These are phyloP conservation scores for Podaxis pistillaris DNA, from an alignment of 768 basidiomycete species.

Conservation along the genomic window DNA sequence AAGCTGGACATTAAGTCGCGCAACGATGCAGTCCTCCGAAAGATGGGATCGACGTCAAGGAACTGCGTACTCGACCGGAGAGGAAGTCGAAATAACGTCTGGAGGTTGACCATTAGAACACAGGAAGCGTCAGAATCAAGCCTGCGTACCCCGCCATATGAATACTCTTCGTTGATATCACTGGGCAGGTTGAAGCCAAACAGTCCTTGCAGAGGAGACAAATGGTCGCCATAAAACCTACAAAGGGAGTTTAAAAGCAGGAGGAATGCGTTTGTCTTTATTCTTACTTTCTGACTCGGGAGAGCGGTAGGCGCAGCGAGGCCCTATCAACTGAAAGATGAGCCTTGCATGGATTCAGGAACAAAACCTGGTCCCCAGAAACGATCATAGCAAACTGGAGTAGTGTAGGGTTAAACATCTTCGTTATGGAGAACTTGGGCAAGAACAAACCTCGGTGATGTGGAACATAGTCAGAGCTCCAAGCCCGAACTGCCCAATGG, in stretches of 20 bases:
- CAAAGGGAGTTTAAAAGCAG: not conserved
- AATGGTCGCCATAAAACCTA: conserved; percentile 43
- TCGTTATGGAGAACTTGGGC: not conserved
- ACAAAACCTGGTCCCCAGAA: conserved; percentile 30
- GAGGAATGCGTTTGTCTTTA: not conserved
- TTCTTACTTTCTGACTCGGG: conserved; percentile 32
- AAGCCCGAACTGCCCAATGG: conserved; percentile 50
- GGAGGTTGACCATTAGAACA: conserved; percentile 1
- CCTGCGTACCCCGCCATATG: conserved; percentile 41
- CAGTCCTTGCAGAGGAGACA: conserved; percentile 35
- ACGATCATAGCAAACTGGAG: conserved; percentile 32
- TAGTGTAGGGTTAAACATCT: not conserved
- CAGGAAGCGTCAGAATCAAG: not conserved
- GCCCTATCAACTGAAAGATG: conserved; percentile 37
- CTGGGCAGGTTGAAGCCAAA: conserved; percentile 31
- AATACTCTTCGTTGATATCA: conserved; percentile 19
- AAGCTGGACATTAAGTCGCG: conserved; percentile 31
- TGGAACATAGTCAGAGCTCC: conserved; percentile 54
- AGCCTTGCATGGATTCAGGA: conserved; percentile 45
- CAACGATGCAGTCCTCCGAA: conserved; percentile 19
- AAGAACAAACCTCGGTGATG: conserved; percentile 41
- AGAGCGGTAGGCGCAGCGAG: conserved; percentile 30
- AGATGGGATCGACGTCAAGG: conserved; percentile 21
- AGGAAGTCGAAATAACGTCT: conserved; percentile 51
- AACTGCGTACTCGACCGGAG: conserved; percentile 30